Evolutionary conservation across 805 yeast species (phyloP), one percentile per base, ranked within the genome.

Genomic region (Yarrowia keelungensis): DNA sequence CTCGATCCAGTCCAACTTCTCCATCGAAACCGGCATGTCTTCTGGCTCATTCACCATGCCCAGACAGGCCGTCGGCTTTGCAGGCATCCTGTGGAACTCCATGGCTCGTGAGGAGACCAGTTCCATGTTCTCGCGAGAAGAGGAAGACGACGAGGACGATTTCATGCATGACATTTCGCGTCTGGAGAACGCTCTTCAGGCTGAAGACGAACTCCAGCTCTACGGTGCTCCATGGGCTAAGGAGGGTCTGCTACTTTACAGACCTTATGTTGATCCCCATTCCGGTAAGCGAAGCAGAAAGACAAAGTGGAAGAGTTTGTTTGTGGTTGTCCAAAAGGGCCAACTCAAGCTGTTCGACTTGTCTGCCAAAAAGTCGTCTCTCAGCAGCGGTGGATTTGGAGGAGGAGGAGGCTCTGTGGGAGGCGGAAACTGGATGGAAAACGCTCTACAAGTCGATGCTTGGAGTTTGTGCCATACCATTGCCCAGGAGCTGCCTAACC

Each of bases 221-320:
- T 83, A 83, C 66, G 94, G 94, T 1, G 87, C 93, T 0, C 94
- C 95, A 0, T 89, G 91, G 86, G 82, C 87, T 69, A 88, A 89
- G 74, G 94, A 89, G 77, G 94, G 95, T 1, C 74, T 89, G 45
- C 79, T 87, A 72, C 81, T 84, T 70, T 74, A 76, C 71, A 58
- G 74, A 69, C 73, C 75, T 4, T 73, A 71, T 41, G 71, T 74
- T 39, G 76, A 74, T 68, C 74, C 76, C 7, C 72, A 71, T 49
- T 66, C 75, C 12, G 73, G 73, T 41, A 73, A 74, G 58, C 71
- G 72, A 69, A 70, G 70, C 59, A 72, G 74, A 68, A 73, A 74
- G 72, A 70, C 74, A 54, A 78, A 77, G 68, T 83, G 86, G 86
- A 75, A 74, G 38, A 85, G 84, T 69, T 80, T 83, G 69, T 88